Conservation (phyloP, 2,329 filamentous ascomycete species). For the Aspergillus pseudoglaucus region DNA sequence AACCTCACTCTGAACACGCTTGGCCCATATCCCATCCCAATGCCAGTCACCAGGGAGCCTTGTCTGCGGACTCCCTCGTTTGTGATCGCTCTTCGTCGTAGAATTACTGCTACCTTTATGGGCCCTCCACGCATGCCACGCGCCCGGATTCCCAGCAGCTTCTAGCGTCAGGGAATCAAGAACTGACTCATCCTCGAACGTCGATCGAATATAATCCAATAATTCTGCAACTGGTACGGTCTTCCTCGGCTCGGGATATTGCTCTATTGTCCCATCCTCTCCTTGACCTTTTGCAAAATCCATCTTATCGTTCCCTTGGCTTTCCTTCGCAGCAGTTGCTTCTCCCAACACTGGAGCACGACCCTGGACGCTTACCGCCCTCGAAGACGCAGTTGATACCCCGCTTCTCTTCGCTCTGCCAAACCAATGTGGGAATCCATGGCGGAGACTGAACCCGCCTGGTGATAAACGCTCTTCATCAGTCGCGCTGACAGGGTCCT, state of each 20-base stretch:
- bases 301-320: constrained; percentile 1
- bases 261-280: constrained; percentile 5
- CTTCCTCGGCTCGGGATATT: constrained; percentile 22
- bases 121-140: constrained; percentile 88
- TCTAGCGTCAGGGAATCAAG: constrained; percentile 74
- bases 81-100: constrained; percentile 21
- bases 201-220: constrained; percentile 70
- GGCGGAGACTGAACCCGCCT: constrained; percentile 80
- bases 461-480: constrained; percentile 79
- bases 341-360: constrained; percentile 3
- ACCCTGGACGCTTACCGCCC: constrained; percentile 40
- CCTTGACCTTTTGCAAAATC: constrained; percentile 2
- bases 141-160: constrained; percentile 80
- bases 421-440: constrained; percentile 91
- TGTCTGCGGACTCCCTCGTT: constrained; percentile 40
- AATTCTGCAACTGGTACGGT: constrained; percentile 59
- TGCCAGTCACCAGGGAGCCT: constrained; percentile 81
- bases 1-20: constrained; percentile 74
- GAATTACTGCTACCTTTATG: constrained; percentile 45
- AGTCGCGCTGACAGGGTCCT: constrained; percentile 72
- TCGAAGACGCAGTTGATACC: constrained; percentile 30
- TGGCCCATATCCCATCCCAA: constrained; percentile 96
- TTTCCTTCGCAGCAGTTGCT: neutral
- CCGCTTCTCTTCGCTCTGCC: constrained; percentile 48
- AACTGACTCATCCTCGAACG: constrained; percentile 71